Evolutionary conservation across 2,329 filamentous ascomycete species (phyloP), one percentile per base, ranked within the genome.

Genomic region (Magnaporthiopsis rhizophila): DNA sequence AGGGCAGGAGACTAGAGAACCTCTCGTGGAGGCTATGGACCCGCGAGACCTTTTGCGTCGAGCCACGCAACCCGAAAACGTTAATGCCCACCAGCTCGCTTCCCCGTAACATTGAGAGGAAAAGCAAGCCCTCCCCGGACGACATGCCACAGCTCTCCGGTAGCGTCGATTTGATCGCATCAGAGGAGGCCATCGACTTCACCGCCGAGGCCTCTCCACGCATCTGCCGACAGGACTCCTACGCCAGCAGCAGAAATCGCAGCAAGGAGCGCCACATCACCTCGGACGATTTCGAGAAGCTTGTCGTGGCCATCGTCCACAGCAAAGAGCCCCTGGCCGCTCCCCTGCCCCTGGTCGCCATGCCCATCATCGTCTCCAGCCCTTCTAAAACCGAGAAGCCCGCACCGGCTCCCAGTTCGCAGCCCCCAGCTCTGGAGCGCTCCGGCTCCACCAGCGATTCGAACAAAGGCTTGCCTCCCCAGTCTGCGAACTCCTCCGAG

Each of bases 11-110:
- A 72, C 82, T 97, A 74, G 95, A 98, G 76, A 98, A 99, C 79
- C 82, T 99, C 68, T 96, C 90, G 75, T 98, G 95, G 95, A 84
- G 95, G 71, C 80, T 98, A 67, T 98, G 93, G 94, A 96, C 92
- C 71, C 86, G 92, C 72, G 93, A 98, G 75, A 94, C 91, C 13
- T 92, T 97, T 71, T 96, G 93, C 78, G 93, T 89, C 77, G 89
- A 90, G 67, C 84, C 83, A 56, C 81, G 83, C 65, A 81, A 83
- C 69, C 80, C 82, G 70, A 78, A 82, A 64, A 75, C 82, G 50
- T 72, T 76, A 18, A 70, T 76, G 3, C 72, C 77, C 58, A 68
- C 71, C 59, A 69, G 74, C 70, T 75, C 80, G 68, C 75, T 81
- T 66, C 78, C 85, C 69, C 78, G 80, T 68, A 76, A 81, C 64